Evolutionary conservation across 2,329 filamentous ascomycete species (phyloP).

Genomic region (Clarireedia hainanense): DNA sequence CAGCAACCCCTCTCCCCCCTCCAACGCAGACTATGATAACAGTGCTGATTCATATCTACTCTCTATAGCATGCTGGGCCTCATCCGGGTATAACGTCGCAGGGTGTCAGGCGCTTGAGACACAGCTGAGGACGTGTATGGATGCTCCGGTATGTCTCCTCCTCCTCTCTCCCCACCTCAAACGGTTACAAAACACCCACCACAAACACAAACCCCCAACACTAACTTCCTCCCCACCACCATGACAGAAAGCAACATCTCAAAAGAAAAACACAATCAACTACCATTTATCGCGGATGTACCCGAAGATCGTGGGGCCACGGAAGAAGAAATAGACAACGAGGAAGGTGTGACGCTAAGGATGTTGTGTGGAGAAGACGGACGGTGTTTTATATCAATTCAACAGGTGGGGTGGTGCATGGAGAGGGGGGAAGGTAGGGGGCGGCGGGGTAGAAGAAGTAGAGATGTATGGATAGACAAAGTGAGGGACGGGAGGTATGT

Average conservation of each 20-base stretch:
- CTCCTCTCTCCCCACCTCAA: not conserved
- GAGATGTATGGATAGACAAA: too few species aligned
- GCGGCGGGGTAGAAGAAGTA: not conserved
- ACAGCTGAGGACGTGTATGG: slow-evolving; percentile 66
- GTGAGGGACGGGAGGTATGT: too few species aligned
- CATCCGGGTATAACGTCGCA: slow-evolving; percentile 57
- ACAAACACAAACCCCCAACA: too few species aligned
- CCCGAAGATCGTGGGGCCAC: slow-evolving; percentile 61
- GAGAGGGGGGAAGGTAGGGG: too few species aligned
- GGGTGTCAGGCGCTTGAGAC: slow-evolving; percentile 53
- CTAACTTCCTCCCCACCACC: slow-evolving; percentile 1
- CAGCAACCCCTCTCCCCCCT: too few species aligned
- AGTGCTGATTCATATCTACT: too few species aligned
- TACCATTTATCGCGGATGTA: slow-evolving; percentile 78
- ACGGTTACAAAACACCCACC: too few species aligned
- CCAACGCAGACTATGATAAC: not conserved
- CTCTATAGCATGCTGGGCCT: slow-evolving; percentile 73
- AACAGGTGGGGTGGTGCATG: not conserved
- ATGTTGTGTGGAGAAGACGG: not conserved
- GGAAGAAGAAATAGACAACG: slow-evolving; percentile 50
- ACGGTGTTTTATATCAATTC: not conserved
- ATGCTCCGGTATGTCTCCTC: slow-evolving; percentile 55
- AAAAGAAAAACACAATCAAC: slow-evolving; percentile 76
- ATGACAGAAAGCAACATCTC: slow-evolving; percentile 43
- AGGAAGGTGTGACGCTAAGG: not conserved